phyloP scores from a whole-genome alignment of 2,329 filamentous ascomycete species.

The Aspergillus sp. region DNA sequence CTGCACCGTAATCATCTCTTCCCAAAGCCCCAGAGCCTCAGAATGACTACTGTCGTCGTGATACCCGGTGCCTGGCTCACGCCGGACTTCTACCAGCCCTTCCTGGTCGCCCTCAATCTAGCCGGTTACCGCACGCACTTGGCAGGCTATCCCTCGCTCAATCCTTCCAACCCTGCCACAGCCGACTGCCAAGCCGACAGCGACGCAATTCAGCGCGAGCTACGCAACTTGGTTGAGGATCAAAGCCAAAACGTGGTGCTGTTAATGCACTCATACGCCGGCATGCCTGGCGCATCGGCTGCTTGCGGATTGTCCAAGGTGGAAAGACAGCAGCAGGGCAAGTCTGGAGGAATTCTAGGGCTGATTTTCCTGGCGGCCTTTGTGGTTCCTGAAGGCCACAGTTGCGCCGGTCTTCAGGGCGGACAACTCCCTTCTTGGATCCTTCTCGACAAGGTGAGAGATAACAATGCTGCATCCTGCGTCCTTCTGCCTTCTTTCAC shows the following conservation, averaged over 20 bases:
- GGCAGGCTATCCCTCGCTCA: slow-evolving; percentile 30
- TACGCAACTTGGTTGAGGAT: slow-evolving; percentile 23
- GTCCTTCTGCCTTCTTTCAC: no score
- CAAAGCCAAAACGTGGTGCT: slow-evolving; percentile 30
- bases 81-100: slow-evolving; percentile 34
- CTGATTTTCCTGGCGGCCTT: slow-evolving; percentile 39
- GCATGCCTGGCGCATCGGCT: slow-evolving; percentile 34
- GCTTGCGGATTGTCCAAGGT: slow-evolving; percentile 26
- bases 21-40: not conserved
- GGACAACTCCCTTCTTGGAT: slow-evolving; percentile 28
- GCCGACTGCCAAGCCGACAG: slow-evolving; percentile 37
- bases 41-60: slow-evolving; percentile 34
- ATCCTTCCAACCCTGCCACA: slow-evolving; percentile 28
- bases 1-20: no score
- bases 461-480: not conserved
- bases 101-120: slow-evolving; percentile 31
- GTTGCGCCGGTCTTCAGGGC: slow-evolving; percentile 26
- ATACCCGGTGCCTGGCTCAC: slow-evolving; percentile 46
- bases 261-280: slow-evolving; percentile 37
- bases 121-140: slow-evolving; percentile 35
- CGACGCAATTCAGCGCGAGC: slow-evolving; percentile 27
- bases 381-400: slow-evolving; percentile 36
- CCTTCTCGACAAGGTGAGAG: slow-evolving; percentile 24
- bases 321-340: slow-evolving; percentile 27
- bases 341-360: slow-evolving; percentile 34